Evolutionary conservation across 345 rosid species (phyloP).

Genomic region (Eucalyptus erythrocorys): DNA sequence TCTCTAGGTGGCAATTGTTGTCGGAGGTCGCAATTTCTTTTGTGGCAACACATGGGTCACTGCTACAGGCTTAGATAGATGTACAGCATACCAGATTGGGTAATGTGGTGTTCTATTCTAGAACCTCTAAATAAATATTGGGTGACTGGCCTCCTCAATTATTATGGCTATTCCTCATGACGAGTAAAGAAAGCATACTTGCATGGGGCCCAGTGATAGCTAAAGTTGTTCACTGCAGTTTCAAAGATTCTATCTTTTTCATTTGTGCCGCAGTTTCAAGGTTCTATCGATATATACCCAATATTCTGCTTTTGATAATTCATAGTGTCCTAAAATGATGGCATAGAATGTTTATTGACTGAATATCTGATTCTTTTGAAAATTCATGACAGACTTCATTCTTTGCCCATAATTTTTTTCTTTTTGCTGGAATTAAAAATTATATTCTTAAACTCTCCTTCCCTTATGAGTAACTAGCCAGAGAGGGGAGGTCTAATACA

Average conservation of each 20-base stretch:
- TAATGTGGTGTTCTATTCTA: conserved; percentile 4
- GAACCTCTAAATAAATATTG: not conserved
- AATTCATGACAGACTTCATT: not conserved
- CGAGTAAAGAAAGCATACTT: not conserved
- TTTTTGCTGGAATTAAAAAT: not conserved
- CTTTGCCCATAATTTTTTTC: not conserved
- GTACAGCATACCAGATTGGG: conserved; percentile 82
- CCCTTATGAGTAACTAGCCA: not conserved
- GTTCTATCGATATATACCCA: not conserved
- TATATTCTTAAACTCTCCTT: not conserved
- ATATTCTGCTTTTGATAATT: not conserved
- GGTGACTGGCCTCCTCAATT: not conserved
- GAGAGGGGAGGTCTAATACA: not conserved
- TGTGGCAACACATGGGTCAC: conserved; percentile 75
- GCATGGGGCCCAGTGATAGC: not conserved
- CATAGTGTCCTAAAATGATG: not conserved
- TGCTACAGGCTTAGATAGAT: conserved; percentile 72
- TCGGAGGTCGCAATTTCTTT: conserved; percentile 85
- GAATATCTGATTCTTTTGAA: not conserved
- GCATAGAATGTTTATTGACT: not conserved
- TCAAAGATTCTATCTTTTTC: not conserved
- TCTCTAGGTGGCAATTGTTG: conserved; percentile 73
- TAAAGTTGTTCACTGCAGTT: not conserved
- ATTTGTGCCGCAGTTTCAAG: not conserved
- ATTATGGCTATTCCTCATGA: not conserved